Conservation (phyloP, 2,329 filamentous ascomycete genomes). For the Diaporthe sp. region DNA sequence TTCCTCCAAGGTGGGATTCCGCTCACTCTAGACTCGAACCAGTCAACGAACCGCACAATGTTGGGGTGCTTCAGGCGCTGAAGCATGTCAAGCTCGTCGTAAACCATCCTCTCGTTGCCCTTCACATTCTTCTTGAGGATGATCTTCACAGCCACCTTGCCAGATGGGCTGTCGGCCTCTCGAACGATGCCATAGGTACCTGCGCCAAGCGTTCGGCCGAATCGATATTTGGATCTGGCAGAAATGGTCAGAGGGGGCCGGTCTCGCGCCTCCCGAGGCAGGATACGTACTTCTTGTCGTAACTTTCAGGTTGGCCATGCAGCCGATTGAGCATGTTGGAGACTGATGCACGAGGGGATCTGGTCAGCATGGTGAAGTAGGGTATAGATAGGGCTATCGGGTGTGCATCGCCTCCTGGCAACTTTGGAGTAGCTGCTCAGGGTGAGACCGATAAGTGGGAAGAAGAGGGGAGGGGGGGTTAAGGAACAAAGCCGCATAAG, state of each 20-base stretch:
- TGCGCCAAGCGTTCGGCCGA: conserved; percentile 92
- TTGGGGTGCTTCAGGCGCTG: conserved; percentile 92
- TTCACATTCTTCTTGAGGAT: conserved; percentile 99
- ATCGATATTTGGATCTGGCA: conserved; percentile 83
- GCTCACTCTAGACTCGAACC: conserved; percentile 95
- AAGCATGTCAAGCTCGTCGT: conserved; percentile 95
- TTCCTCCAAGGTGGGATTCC: conserved; percentile 4
- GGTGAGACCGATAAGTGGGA: not conserved
- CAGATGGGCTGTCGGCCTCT: conserved; percentile 86
- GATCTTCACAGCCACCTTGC: conserved; percentile 96
- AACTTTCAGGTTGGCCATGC: conserved; percentile 95
- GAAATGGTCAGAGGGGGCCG: conserved; percentile 34
- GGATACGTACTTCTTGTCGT: conserved; percentile 89
- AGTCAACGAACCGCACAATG: conserved; percentile 97
- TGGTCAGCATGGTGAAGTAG: conserved; percentile 31
- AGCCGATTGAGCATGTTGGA: conserved; percentile 94
- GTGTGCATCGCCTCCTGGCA: not conserved
- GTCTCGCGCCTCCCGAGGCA: conserved; percentile 35
- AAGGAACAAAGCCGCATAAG: not conserved
- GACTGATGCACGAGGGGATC: conserved; percentile 61
- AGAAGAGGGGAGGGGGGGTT: too few relatives aligned
- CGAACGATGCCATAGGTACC: conserved; percentile 98
- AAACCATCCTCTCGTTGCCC: conserved; percentile 98
- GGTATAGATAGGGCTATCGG: conserved; percentile 8
- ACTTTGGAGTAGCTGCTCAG: conserved; percentile 8